A percentile compares a stretch with the other conserved stretches of the same genome.
Conservation (phyloP, 306 rosid genomes). For the Pterocarpus santalinus region DNA sequence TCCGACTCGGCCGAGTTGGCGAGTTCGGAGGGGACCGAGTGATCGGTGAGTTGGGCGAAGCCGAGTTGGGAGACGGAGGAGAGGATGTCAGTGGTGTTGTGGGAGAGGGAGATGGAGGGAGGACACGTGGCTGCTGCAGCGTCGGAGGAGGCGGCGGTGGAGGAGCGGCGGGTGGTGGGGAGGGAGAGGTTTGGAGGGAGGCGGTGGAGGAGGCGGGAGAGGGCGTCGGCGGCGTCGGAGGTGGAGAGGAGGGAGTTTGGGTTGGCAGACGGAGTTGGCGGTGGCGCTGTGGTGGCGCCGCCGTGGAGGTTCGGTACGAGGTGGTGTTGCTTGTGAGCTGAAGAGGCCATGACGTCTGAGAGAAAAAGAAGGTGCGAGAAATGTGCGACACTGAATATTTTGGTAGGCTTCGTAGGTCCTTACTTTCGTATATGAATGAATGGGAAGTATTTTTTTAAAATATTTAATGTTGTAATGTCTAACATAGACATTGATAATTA, state of each 20-base stretch:
- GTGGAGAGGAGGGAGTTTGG: constrained; percentile 50
- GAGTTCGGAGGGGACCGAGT: constrained; percentile 62
- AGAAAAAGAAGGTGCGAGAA: not conserved
- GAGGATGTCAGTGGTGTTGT: constrained; percentile 43
- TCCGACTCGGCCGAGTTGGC: constrained; percentile 84
- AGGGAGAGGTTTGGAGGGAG: constrained; percentile 83
- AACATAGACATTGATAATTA: no score
- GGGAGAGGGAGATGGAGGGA: constrained; percentile 62
- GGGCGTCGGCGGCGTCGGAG: constrained; percentile 68
- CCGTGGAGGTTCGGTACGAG: constrained; percentile 53
- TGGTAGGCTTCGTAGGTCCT: not conserved
- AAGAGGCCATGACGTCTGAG: constrained; percentile 62
- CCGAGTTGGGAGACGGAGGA: constrained; percentile 66
- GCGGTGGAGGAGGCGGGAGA: constrained; percentile 79
- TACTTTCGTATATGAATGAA: not conserved
- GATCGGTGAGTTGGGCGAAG: constrained; percentile 73
- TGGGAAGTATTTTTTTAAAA: not conserved
- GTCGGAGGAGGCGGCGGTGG: constrained; percentile 13
- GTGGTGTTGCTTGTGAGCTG: constrained; percentile 60
- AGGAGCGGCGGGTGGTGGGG: constrained; percentile 60
- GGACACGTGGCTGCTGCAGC: constrained; percentile 55
- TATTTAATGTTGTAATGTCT: no score
- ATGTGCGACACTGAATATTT: not conserved
- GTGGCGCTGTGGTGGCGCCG: constrained; percentile 90
- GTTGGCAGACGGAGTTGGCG: constrained; percentile 78